Evolutionary conservation across 106 monocot genomes (phyloP).

Genomic region (Triglochin maritima): DNA sequence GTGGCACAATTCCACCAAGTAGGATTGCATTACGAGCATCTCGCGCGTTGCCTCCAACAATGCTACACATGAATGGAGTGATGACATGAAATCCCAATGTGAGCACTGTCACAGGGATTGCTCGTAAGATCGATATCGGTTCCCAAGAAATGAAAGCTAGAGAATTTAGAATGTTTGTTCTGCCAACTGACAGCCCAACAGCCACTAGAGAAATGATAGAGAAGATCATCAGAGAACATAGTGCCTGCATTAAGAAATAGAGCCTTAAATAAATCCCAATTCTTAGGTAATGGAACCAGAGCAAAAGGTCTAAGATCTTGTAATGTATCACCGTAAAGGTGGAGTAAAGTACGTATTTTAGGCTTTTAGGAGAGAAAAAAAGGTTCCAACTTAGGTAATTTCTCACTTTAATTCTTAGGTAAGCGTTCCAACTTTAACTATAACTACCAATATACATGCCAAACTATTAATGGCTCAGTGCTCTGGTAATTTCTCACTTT

Average conservation of each 20-base stretch:
- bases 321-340: no score
- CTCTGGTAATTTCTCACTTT: no score
- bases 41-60: conserved; percentile 31
- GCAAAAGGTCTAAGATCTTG: no score
- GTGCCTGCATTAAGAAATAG: background rate
- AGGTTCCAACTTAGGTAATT: no score
- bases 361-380: no score
- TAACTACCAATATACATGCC: no score
- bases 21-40: conserved; percentile 61
- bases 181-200: conserved; percentile 47
- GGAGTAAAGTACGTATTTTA: no score
- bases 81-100: conserved; percentile 84
- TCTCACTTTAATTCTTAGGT: no score
- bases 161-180: conserved; percentile 31
- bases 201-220: conserved; percentile 46
- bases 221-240: conserved; percentile 52
- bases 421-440: no score
- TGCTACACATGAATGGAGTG: conserved; percentile 67
- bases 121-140: conserved; percentile 31
- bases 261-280: background rate
- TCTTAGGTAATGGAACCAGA: no score
- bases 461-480: no score
- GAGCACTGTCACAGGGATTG: conserved; percentile 61
- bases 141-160: conserved; percentile 38
- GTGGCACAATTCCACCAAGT: conserved; percentile 49